These are phyloP conservation scores for Pichia norvegensis DNA, from an alignment of 1,139 yeast genomes.

Conservation along the genomic window DNA sequence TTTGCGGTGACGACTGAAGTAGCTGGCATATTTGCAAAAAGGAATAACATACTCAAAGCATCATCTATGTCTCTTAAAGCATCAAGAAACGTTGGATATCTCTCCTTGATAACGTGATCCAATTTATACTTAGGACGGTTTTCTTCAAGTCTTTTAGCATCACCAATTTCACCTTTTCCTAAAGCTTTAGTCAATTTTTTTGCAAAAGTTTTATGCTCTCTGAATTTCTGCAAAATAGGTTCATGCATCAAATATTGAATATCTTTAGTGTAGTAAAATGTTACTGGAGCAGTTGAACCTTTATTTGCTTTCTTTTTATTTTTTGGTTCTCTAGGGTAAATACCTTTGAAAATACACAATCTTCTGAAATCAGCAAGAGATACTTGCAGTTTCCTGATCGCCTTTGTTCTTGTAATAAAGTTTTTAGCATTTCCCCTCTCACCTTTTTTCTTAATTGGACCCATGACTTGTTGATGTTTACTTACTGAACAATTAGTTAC, in stretches of 20 bases:
- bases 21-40: conserved; percentile 93
- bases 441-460: conserved; percentile 67
- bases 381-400: conserved; percentile 84
- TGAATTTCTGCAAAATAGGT: conserved; percentile 83
- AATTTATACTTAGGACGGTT: conserved; percentile 79
- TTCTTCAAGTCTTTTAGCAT: conserved; percentile 78
- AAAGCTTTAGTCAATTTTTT: conserved; percentile 83
- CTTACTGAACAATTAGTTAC: not conserved
- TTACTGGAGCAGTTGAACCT: conserved; percentile 92
- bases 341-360: conserved; percentile 93
- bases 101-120: conserved; percentile 86
- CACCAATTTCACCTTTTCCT: conserved; percentile 85
- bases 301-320: conserved; percentile 95
- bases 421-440: conserved; percentile 86
- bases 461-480: conserved; percentile 24
- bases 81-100: conserved; percentile 91
- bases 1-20: conserved; percentile 73
- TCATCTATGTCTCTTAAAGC: conserved; percentile 92
- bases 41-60: conserved; percentile 87
- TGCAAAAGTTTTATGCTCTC: conserved; percentile 93
- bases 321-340: conserved; percentile 92
- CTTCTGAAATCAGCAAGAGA: conserved; percentile 98
- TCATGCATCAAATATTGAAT: conserved; percentile 93
- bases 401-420: conserved; percentile 91
- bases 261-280: conserved; percentile 90